Conservation (phyloP, 192 early-diverging fungal species). For the Spizellomyces punctatus region DNA sequence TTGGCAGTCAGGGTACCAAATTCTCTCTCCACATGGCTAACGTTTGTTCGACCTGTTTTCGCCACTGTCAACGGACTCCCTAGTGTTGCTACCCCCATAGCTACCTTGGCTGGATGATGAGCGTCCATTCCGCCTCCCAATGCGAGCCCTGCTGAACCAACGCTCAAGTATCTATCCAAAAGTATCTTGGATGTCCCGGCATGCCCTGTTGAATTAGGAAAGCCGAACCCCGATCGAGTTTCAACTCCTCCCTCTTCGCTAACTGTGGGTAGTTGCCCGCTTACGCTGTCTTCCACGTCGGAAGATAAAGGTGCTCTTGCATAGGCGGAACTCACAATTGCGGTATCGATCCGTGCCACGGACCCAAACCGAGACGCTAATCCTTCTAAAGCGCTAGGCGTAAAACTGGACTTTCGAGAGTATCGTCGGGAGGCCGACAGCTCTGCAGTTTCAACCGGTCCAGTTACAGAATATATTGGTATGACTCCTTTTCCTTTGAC, state of each 20-base stretch:
- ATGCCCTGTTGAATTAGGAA: neutral
- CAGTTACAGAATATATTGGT: slow-evolving; percentile 35
- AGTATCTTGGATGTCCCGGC: neutral
- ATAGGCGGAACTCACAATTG: slow-evolving; percentile 10
- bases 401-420: slow-evolving; percentile 2
- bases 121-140: slow-evolving; percentile 19
- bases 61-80: slow-evolving; percentile 33
- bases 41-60: slow-evolving; percentile 10
- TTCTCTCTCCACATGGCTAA: slow-evolving; percentile 27
- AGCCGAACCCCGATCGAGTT: neutral
- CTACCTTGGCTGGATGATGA: slow-evolving; percentile 15
- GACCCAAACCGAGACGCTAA: neutral
- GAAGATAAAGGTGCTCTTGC: slow-evolving; percentile 4
- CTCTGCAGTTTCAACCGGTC: neutral
- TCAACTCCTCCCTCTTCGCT: neutral
- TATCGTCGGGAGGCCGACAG: neutral
- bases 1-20: neutral
- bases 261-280: slow-evolving; percentile 1
- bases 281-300: neutral
- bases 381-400: neutral
- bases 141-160: neutral
- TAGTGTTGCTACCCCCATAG: slow-evolving; percentile 29
- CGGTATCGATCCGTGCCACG: neutral
- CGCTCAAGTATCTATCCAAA: slow-evolving; percentile 15
- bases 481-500: slow-evolving; percentile 54